Conservation (phyloP, 257 asterid species). For the Solanum raphanifolium region DNA sequence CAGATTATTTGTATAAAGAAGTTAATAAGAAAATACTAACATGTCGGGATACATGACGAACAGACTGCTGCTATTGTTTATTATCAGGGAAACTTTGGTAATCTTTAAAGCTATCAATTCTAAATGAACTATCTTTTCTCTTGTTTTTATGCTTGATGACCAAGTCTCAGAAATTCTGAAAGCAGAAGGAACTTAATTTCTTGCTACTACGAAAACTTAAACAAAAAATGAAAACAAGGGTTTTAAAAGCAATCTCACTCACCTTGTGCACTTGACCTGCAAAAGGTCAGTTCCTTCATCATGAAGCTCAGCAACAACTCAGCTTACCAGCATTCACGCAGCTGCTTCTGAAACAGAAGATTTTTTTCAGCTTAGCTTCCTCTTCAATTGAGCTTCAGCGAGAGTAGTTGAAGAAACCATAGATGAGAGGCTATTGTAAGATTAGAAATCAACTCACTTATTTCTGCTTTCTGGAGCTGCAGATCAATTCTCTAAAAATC, state of each 20-base stretch:
- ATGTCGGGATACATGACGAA: neutral
- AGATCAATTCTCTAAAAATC: neutral
- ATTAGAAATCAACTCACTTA: neutral
- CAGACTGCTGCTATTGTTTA: neutral
- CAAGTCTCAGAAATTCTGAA: neutral
- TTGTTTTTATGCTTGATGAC: neutral
- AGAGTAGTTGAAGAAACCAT: neutral
- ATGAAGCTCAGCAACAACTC: neutral
- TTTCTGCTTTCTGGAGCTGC: neutral
- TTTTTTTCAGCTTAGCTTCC: neutral
- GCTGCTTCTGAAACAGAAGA: conserved; percentile 4
- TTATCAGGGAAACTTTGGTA: neutral
- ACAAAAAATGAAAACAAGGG: neutral
- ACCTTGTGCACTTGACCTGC: neutral
- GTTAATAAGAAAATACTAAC: neutral
- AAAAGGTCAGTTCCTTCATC: neutral
- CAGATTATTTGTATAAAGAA: neutral
- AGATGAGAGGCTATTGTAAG: neutral
- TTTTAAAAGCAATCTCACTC: neutral
- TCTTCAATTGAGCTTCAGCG: neutral
- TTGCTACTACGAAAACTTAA: neutral
- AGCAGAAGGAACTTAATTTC: neutral
- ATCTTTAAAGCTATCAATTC: neutral
- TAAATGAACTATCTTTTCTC: neutral
- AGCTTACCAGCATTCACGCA: neutral